A percentile compares a stretch with the other conserved stretches of the same genome.
Evolutionary conservation across 2,329 filamentous ascomycete species (phyloP).

Genomic region (Madurella fahalii): DNA sequence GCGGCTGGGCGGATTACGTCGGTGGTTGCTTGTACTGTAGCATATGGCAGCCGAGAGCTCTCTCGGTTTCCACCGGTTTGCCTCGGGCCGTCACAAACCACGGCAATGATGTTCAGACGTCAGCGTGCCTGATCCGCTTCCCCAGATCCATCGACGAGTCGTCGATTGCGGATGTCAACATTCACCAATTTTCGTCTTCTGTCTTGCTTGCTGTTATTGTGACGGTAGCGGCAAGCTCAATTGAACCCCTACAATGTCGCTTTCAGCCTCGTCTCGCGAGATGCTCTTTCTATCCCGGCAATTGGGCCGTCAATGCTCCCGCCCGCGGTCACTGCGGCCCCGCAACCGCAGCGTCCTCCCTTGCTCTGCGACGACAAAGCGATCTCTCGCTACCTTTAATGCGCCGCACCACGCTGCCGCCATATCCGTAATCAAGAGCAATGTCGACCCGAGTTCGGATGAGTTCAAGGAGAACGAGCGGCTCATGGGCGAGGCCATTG

Average conservation of each 20-base stretch:
- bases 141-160: not conserved
- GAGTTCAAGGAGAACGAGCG: slow-evolving; percentile 77
- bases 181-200: slow-evolving; percentile 1
- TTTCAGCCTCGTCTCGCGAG: slow-evolving; percentile 44
- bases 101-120: slow-evolving; percentile 3
- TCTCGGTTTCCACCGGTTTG: slow-evolving; percentile 37
- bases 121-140: slow-evolving; percentile 5
- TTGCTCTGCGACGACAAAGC: slow-evolving; percentile 29
- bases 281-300: slow-evolving; percentile 42
- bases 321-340: slow-evolving; percentile 15
- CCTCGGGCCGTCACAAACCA: slow-evolving; percentile 32
- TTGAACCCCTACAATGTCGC: slow-evolving; percentile 40
- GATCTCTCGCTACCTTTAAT: slow-evolving; percentile 69
- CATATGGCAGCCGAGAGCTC: not conserved
- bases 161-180: slow-evolving; percentile 9
- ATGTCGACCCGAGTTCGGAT: slow-evolving; percentile 70
- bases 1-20: slow-evolving; percentile 5
- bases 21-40: not conserved
- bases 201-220: not conserved
- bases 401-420: slow-evolving; percentile 76
- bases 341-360: slow-evolving; percentile 26
- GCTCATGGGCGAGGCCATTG: slow-evolving; percentile 71
- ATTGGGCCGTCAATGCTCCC: slow-evolving; percentile 32
- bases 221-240: slow-evolving; percentile 16
- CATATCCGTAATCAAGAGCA: slow-evolving; percentile 73